A percentile compares a stretch with the other conserved stretches of the same genome.
phyloP scores from a whole-genome alignment of 768 basidiomycete species.

The Macrocybe gigantea region DNA sequence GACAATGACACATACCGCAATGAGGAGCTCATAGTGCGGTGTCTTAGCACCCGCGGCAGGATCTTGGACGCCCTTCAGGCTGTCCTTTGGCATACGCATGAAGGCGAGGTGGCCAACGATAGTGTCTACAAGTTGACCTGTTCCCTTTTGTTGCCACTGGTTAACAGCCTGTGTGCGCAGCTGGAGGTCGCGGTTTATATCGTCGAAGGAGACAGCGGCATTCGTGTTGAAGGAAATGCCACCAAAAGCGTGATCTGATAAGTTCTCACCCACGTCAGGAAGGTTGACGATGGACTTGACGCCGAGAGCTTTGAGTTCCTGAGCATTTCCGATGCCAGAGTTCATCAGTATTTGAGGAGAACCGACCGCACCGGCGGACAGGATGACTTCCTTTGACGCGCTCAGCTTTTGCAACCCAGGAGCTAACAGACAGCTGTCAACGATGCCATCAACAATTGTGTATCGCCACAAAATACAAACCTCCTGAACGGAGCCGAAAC shows the following conservation, averaged over 20 bases:
- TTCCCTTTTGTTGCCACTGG: slow-evolving; percentile 21
- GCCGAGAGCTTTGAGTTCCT: slow-evolving; percentile 13
- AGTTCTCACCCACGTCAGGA: slow-evolving; percentile 23
- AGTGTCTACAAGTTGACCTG: slow-evolving; percentile 20
- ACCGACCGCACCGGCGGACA: slow-evolving; percentile 30
- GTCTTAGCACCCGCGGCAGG: slow-evolving; percentile 18
- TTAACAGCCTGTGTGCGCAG: slow-evolving; percentile 13
- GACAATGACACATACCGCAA: background rate
- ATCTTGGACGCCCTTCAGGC: slow-evolving; percentile 14
- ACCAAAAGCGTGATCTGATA: slow-evolving; percentile 21
- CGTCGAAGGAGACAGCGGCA: slow-evolving; percentile 21
- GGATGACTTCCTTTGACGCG: slow-evolving; percentile 48
- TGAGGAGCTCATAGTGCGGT: slow-evolving; percentile 16
- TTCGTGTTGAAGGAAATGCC: slow-evolving; percentile 19
- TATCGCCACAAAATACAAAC: too few relatives aligned
- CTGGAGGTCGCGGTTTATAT: slow-evolving; percentile 15
- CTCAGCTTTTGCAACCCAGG: slow-evolving; percentile 9
- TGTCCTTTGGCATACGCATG: slow-evolving; percentile 17
- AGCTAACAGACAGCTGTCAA: background rate
- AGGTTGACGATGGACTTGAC: slow-evolving; percentile 17
- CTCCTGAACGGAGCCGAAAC: too few relatives aligned
- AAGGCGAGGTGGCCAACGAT: slow-evolving; percentile 18
- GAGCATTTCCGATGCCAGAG: slow-evolving; percentile 26
- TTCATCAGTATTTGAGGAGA: slow-evolving; percentile 26
- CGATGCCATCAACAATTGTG: too few relatives aligned